Evolutionary conservation across 352 stramenopile species (phyloP).

Genomic region (Phytophthora rubi): DNA sequence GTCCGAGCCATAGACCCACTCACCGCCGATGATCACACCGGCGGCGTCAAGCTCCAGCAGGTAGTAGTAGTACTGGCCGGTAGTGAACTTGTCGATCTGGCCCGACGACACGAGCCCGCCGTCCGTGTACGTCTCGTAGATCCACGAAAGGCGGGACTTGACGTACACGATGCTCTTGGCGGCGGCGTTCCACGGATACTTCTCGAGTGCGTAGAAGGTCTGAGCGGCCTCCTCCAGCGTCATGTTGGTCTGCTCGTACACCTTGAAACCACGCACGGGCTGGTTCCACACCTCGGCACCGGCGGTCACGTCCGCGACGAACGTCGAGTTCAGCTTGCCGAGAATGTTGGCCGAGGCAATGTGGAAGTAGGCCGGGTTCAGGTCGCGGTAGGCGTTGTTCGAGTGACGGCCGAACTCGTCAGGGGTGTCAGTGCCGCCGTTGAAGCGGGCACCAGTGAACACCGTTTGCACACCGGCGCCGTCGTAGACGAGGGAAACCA

Average conservation of each 20-base stretch:
- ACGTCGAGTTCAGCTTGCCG: slow-evolving; percentile 41
- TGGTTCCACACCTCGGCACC: slow-evolving; percentile 63
- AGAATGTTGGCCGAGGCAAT: slow-evolving; percentile 54
- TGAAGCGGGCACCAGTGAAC: slow-evolving; percentile 50
- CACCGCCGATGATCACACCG: slow-evolving; percentile 43
- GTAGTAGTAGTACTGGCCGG: slow-evolving; percentile 43
- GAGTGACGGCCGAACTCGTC: slow-evolving; percentile 55
- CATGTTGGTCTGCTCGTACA: slow-evolving; percentile 44
- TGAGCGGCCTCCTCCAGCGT: slow-evolving; percentile 38
- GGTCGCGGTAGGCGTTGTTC: slow-evolving; percentile 45
- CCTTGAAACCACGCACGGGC: slow-evolving; percentile 53
- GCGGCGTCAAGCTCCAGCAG: slow-evolving; percentile 42
- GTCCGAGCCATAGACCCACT: slow-evolving; percentile 45
- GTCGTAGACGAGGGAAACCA: slow-evolving; percentile 39
- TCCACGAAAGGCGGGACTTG: slow-evolving; percentile 48
- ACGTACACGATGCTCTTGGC: slow-evolving; percentile 52
- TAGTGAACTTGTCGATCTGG: slow-evolving; percentile 29
- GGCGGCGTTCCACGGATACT: slow-evolving; percentile 57
- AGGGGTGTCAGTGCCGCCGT: slow-evolving; percentile 19
- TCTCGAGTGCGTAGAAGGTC: slow-evolving; percentile 41
- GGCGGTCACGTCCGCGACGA: slow-evolving; percentile 49
- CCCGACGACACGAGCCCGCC: slow-evolving; percentile 36
- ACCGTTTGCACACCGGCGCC: slow-evolving; percentile 33
- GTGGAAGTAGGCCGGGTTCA: slow-evolving; percentile 57
- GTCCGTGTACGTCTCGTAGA: slow-evolving; percentile 44